Evolutionary conservation across 768 basidiomycete genomes (phyloP).

Genomic region (Lentinula sp.): DNA sequence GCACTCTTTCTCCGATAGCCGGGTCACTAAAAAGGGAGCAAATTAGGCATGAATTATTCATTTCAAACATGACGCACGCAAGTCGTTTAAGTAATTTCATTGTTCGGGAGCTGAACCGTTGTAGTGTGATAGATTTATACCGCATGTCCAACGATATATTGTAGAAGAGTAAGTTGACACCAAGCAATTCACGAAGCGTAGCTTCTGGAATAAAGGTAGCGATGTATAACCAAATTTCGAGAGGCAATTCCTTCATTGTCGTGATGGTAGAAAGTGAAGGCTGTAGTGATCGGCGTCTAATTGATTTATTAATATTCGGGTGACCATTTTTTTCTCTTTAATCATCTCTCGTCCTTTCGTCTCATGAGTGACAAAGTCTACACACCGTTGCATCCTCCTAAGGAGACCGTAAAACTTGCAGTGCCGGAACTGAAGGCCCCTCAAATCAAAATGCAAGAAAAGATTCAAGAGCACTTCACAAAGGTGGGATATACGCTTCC

Average conservation of each 20-base stretch:
- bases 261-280: background rate
- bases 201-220: slow-evolving; percentile 21
- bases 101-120: slow-evolving; percentile 14
- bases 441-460: slow-evolving; percentile 44
- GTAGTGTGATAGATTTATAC: slow-evolving; percentile 20
- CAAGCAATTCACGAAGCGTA: slow-evolving; percentile 17
- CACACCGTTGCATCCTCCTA: slow-evolving; percentile 15
- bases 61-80: slow-evolving; percentile 11
- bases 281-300: background rate
- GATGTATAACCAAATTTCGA: slow-evolving; percentile 27
- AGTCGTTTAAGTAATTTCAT: slow-evolving; percentile 14
- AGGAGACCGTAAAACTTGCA: background rate
- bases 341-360: background rate
- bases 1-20: slow-evolving; percentile 18
- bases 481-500: slow-evolving; percentile 47
- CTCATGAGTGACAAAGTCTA: slow-evolving; percentile 21
- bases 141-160: slow-evolving; percentile 23
- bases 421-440: slow-evolving; percentile 26
- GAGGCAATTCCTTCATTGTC: slow-evolving; percentile 15
- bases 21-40: slow-evolving; percentile 12
- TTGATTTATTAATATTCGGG: background rate
- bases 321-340: background rate
- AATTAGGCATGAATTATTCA: background rate
- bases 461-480: slow-evolving; percentile 56
- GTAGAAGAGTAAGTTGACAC: slow-evolving; percentile 26